Conservation (phyloP, 306 rosid species). For the Potentilla sterilis region DNA sequence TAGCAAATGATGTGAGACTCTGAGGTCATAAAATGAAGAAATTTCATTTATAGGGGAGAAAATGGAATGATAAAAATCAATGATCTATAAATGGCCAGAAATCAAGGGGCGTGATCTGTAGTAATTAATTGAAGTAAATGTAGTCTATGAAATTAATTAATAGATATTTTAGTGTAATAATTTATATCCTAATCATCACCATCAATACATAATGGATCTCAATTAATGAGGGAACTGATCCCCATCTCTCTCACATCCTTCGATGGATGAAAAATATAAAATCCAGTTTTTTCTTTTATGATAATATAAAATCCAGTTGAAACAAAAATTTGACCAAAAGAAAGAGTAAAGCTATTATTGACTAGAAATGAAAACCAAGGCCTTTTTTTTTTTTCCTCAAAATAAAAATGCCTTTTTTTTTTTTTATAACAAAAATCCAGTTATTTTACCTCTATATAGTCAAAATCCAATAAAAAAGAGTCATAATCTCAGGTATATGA, state of each 20-base stretch:
- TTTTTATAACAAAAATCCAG: too few species aligned
- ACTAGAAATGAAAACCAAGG: too few species aligned
- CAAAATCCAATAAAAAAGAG: not conserved
- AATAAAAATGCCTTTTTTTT: too few species aligned
- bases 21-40: not conserved
- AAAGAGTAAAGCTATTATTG: not conserved
- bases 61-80: not conserved
- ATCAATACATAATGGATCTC: not conserved
- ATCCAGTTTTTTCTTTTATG: too few species aligned
- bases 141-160: not conserved
- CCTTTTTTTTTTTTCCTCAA: too few species aligned
- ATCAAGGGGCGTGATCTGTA: conserved; percentile 1
- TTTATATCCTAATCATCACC: conserved; percentile 2
- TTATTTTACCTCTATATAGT: conserved; percentile 18
- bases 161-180: not conserved
- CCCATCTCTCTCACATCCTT: conserved; percentile 29
- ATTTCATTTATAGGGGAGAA: not conserved
- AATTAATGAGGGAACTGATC: conserved; percentile 20
- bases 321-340: not conserved
- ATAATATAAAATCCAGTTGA: conserved; percentile 8
- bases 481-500: not conserved
- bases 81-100: not conserved
- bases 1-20: not conserved
- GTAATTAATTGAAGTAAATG: not conserved
- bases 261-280: too few species aligned